A percentile compares a stretch with the other conserved stretches of the same genome.
Conservation (phyloP, 495 filamentous ascomycete genomes). For the Parachaetomium inaequale region DNA sequence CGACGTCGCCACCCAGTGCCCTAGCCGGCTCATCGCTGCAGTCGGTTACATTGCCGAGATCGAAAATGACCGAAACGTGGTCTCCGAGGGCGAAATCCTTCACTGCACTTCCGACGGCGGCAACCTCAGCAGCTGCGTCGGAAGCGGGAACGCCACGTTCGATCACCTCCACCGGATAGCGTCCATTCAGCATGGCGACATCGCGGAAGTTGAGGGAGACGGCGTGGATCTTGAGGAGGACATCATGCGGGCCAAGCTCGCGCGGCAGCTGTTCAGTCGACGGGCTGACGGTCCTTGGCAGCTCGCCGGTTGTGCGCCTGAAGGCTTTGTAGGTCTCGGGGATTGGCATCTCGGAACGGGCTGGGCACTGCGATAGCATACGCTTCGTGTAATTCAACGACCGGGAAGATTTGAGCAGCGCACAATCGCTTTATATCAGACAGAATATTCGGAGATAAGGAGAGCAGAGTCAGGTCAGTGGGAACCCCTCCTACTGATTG, state of each 20-base stretch:
- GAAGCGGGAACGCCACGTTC: slow-evolving; percentile 28
- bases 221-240: slow-evolving; percentile 47
- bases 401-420: background rate
- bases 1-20: slow-evolving; percentile 26
- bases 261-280: slow-evolving; percentile 19
- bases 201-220: slow-evolving; percentile 52
- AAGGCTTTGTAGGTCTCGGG: slow-evolving; percentile 24
- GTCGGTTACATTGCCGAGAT: slow-evolving; percentile 21
- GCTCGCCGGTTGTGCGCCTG: slow-evolving; percentile 17
- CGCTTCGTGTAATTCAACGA: background rate
- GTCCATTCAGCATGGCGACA: slow-evolving; percentile 36
- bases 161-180: slow-evolving; percentile 24
- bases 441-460: no score
- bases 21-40: slow-evolving; percentile 1
- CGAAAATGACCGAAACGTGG: slow-evolving; percentile 25
- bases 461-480: no score
- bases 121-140: slow-evolving; percentile 47
- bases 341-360: slow-evolving; percentile 3
- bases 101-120: slow-evolving; percentile 37
- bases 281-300: slow-evolving; percentile 5
- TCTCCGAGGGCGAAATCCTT: slow-evolving; percentile 33
- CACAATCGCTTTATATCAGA: background rate
- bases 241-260: slow-evolving; percentile 33
- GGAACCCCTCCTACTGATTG: no score
- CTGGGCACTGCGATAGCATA: background rate